These are phyloP conservation scores for Clonostachys byssicola DNA, from an alignment of 2,329 filamentous ascomycete species.

Conservation along the genomic window DNA sequence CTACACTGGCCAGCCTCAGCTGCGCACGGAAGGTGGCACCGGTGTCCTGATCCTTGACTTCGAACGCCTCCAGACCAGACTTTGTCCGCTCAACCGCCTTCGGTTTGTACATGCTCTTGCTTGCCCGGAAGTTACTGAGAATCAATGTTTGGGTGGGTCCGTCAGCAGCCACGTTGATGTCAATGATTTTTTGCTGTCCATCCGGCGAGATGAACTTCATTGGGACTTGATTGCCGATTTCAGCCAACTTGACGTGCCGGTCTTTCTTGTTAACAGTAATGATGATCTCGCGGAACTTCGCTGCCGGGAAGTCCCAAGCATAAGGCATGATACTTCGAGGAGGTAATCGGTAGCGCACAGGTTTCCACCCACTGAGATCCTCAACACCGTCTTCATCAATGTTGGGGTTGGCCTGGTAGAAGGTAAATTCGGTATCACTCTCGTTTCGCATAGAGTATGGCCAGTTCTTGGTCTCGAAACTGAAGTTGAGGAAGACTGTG, in stretches of 20 bases:
- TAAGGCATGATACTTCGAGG: slow-evolving; percentile 98
- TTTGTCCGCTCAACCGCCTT: slow-evolving; percentile 45
- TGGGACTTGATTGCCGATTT: slow-evolving; percentile 93
- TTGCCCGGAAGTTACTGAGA: slow-evolving; percentile 87
- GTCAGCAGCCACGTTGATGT: slow-evolving; percentile 92
- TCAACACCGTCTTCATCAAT: slow-evolving; percentile 84
- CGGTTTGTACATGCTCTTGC: slow-evolving; percentile 81
- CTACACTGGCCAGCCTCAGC: slow-evolving; percentile 82
- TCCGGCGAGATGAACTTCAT: slow-evolving; percentile 76
- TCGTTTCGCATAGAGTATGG: slow-evolving; percentile 98
- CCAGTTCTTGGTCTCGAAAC: slow-evolving; percentile 90
- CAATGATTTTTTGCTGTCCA: slow-evolving; percentile 80
- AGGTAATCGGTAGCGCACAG: slow-evolving; percentile 86
- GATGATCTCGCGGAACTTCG: slow-evolving; percentile 92
- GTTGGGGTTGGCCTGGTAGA: slow-evolving; percentile 92
- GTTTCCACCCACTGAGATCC: slow-evolving; percentile 84
- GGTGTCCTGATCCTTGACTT: slow-evolving; percentile 88
- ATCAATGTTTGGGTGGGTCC: slow-evolving; percentile 94
- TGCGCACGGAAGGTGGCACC: slow-evolving; percentile 87
- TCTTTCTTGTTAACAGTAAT: slow-evolving; percentile 54
- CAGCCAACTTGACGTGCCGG: slow-evolving; percentile 87
- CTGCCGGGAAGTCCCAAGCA: slow-evolving; percentile 97
- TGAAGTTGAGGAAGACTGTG: slow-evolving; percentile 89
- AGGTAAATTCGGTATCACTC: slow-evolving; percentile 93
- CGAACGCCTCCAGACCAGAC: slow-evolving; percentile 61